Conservation (phyloP, 169 alveolate species). For the Plasmodium cynomolgi region DNA sequence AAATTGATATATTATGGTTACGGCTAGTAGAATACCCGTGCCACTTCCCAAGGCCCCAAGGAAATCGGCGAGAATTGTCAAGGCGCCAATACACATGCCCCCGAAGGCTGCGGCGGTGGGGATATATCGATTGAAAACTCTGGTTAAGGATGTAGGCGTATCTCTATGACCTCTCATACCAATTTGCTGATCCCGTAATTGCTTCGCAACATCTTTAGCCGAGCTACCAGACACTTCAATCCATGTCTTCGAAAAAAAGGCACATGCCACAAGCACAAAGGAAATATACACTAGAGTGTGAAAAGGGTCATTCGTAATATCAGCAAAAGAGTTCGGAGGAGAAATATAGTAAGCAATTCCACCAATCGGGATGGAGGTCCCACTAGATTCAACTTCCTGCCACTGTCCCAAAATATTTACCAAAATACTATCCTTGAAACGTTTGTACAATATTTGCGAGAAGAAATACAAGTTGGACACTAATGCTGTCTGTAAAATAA, state of each 20-base stretch:
- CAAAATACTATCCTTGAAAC: slow-evolving; percentile 96
- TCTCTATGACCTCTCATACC: slow-evolving; percentile 90
- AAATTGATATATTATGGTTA: slow-evolving; percentile 98
- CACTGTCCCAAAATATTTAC: slow-evolving; percentile 96
- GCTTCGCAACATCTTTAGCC: slow-evolving; percentile 99
- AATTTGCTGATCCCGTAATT: slow-evolving; percentile 97
- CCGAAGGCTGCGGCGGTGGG: slow-evolving; percentile 99
- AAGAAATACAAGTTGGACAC: slow-evolving; percentile 99
- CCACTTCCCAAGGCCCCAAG: slow-evolving; percentile 99
- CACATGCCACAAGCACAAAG: slow-evolving; percentile 98
- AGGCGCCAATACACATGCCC: slow-evolving; percentile 99
- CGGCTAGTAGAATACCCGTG: slow-evolving; percentile 98
- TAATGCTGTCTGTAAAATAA: slow-evolving; percentile 97
- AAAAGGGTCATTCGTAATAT: slow-evolving; percentile 96
- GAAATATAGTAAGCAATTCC: slow-evolving; percentile 99
- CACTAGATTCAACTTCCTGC: slow-evolving; percentile 95
- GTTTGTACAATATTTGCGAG: slow-evolving; percentile 97
- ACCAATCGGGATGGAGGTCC: slow-evolving; percentile 98
- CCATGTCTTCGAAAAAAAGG: slow-evolving; percentile 99
- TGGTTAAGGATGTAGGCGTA: slow-evolving; percentile 86
- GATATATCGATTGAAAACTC: slow-evolving; percentile 91
- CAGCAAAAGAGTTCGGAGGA: slow-evolving; percentile 96
- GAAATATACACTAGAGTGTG: slow-evolving; percentile 97
- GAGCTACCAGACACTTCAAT: slow-evolving; percentile 99
- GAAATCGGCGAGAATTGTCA: slow-evolving; percentile 99